Evolutionary conservation across 2,329 filamentous ascomycete genomes (phyloP).

Genomic region (Ophiognomonia clavigignenti-juglandacearum): DNA sequence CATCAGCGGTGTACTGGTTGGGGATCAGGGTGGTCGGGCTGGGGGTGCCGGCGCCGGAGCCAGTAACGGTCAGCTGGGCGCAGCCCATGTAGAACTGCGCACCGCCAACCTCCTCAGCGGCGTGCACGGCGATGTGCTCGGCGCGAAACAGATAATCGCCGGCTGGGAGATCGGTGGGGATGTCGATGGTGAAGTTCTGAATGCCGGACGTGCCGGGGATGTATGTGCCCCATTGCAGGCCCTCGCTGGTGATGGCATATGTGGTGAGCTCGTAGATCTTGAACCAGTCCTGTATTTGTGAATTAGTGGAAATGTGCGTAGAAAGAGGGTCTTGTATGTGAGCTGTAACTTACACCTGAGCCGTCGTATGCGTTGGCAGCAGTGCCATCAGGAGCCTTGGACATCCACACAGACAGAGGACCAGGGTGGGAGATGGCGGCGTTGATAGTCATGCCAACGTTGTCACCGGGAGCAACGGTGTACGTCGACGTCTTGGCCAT

Average conservation of each 20-base stretch:
- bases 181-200: conserved; percentile 29
- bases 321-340: too few species aligned
- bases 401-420: conserved; percentile 33
- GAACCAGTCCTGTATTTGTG: background rate
- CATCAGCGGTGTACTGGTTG: conserved; percentile 27
- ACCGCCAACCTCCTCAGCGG: conserved; percentile 24
- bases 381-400: conserved; percentile 26
- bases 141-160: conserved; percentile 38
- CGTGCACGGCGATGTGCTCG: conserved; percentile 35
- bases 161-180: conserved; percentile 25
- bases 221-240: conserved; percentile 28
- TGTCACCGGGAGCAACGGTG: conserved; percentile 32
- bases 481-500: conserved; percentile 31
- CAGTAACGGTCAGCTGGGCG: conserved; percentile 29
- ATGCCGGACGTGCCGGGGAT: conserved; percentile 3
- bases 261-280: conserved; percentile 27
- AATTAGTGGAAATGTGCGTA: too few species aligned
- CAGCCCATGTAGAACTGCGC: conserved; percentile 36
- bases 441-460: conserved; percentile 36
- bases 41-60: conserved; percentile 26
- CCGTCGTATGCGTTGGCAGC: conserved; percentile 27
- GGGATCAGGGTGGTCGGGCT: conserved; percentile 27
- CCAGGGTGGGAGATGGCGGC: conserved; percentile 32
- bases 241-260: conserved; percentile 23
- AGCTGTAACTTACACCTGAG: conserved; percentile 26